Base-by-base conservation (phyloP, 495 filamentous ascomycete species). In the Echria macrotheca region DNA sequence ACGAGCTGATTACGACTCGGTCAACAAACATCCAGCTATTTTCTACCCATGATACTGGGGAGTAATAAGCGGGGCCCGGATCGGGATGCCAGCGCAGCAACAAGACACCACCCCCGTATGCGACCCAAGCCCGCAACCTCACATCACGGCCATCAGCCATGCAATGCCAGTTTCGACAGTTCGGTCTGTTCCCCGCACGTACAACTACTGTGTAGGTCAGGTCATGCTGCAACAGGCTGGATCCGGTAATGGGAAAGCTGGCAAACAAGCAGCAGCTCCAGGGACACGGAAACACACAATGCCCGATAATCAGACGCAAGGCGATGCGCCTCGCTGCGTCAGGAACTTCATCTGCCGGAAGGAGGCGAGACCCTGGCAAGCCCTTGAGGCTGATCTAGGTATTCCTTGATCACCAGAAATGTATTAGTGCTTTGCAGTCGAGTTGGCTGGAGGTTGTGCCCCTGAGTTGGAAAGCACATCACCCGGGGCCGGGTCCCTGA, bases 121-220 rank as follows among this genome's bases (percentile, higher is more conserved):
- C 44, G 29, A 35, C 44, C 44, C 19, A 46, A n/a, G 26, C 10
- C 44, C 11, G 14, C 41, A 32, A 17, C 23, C 23, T 12, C 19
- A n/a, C 14, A 19, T n/a, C n/a, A n/a, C n/a, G n/a, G n/a, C 35
- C 31, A 17, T 40, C 15, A 25, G 17, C 21, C 21, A 24, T 23
- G 21, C 23, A 24, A 25, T 18, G 29, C 12, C 31, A 24, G 19
- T 23, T n/a, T 18, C 3, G 8, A 18, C 24, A 28, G 21, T 15
- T 10, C 17, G 35, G 46, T 37, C 32, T 48, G 15, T 39, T 47
- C 46, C 46, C 46, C 46, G 46, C n/a, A n/a, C n/a, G n/a, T n/a
- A n/a, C n/a, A n/a, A n/a, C n/a, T n/a, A n/a, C 46, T 32, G 22
- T 10, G 24, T 10, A 28, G 33, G 35, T 2, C 19, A 19, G 15